phyloP scores from a whole-genome alignment of 305 asterid species.

The Ilex paraguariensis region DNA sequence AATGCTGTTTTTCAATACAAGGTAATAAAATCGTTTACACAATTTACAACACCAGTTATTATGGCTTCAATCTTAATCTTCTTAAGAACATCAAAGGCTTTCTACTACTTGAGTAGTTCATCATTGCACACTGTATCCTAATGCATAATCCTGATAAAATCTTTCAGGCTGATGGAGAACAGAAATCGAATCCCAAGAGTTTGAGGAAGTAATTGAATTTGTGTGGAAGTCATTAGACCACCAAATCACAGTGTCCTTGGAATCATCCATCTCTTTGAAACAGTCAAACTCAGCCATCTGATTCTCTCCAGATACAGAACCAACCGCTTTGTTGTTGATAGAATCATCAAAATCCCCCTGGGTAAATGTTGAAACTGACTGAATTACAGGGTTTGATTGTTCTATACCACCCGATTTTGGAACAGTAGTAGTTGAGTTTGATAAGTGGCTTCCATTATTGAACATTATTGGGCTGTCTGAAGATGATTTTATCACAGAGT shows the following conservation, averaged over 20 bases:
- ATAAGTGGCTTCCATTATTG: too few relatives aligned
- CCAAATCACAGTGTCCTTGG: constrained; percentile 40
- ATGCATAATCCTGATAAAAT: constrained; percentile 33
- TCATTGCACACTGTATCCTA: constrained; percentile 36
- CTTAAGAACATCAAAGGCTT: constrained; percentile 27
- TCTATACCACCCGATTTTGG: constrained; percentile 5
- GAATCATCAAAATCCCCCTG: constrained; percentile 45
- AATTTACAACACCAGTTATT: constrained; percentile 35
- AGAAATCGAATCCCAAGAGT: constrained; percentile 48
- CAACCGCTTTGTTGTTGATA: constrained; percentile 24
- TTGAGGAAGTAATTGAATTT: constrained; percentile 22
- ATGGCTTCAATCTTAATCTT: constrained; percentile 1
- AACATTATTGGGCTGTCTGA: neutral
- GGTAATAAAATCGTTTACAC: constrained; percentile 41
- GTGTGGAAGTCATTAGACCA: constrained; percentile 55
- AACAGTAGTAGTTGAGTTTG: neutral
- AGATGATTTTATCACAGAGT: neutral
- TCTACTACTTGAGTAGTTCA: constrained; percentile 10
- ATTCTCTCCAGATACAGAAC: constrained; percentile 10
- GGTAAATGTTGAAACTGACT: constrained; percentile 28
- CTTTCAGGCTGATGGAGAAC: constrained; percentile 37
- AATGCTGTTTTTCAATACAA: constrained; percentile 14
- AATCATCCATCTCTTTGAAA: constrained; percentile 29
- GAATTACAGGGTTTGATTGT: constrained; percentile 12
- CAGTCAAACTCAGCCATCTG: constrained; percentile 31